Conservation (phyloP, 2,329 filamentous ascomycete species). For the Ilyonectria destructans region DNA sequence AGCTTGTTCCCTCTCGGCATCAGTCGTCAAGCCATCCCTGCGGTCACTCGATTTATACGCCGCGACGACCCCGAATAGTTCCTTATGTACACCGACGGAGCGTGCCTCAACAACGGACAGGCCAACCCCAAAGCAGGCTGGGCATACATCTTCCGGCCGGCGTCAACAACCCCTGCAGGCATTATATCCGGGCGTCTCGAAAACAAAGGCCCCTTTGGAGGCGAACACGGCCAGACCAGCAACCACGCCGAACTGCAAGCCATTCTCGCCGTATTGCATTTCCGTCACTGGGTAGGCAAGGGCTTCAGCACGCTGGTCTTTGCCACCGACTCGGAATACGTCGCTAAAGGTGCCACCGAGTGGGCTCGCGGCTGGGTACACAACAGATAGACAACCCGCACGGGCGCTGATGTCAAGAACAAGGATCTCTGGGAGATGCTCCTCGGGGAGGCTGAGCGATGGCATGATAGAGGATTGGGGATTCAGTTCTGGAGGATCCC, state of each 20-base stretch:
- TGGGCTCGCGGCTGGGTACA: slow-evolving; percentile 39
- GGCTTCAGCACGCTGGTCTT: slow-evolving; percentile 57
- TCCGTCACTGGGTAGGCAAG: slow-evolving; percentile 48
- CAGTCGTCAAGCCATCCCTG: background rate
- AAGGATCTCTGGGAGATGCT: slow-evolving; percentile 68
- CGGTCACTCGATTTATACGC: slow-evolving; percentile 24
- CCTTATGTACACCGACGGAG: slow-evolving; percentile 63
- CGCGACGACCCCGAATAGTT: slow-evolving; percentile 32
- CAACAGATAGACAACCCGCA: slow-evolving; percentile 61
- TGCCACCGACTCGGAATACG: slow-evolving; percentile 48
- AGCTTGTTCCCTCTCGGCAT: slow-evolving; percentile 23
- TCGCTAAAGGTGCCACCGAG: slow-evolving; percentile 28
- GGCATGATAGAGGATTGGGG: slow-evolving; percentile 49
- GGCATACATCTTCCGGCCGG: slow-evolving; percentile 49
- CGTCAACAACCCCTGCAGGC: background rate
- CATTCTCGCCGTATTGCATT: slow-evolving; percentile 30
- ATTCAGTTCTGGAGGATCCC: slow-evolving; percentile 66
- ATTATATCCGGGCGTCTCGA: slow-evolving; percentile 57
- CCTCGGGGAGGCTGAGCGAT: slow-evolving; percentile 57
- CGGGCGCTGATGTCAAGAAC: slow-evolving; percentile 61
- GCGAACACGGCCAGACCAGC: slow-evolving; percentile 60
- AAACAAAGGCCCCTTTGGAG: slow-evolving; percentile 58
- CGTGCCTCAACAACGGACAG: slow-evolving; percentile 61
- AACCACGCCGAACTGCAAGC: slow-evolving; percentile 52
- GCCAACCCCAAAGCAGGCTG: slow-evolving; percentile 58